phyloP scores from a whole-genome alignment of 805 yeast species.

The Kluyveromyces siamensis region DNA sequence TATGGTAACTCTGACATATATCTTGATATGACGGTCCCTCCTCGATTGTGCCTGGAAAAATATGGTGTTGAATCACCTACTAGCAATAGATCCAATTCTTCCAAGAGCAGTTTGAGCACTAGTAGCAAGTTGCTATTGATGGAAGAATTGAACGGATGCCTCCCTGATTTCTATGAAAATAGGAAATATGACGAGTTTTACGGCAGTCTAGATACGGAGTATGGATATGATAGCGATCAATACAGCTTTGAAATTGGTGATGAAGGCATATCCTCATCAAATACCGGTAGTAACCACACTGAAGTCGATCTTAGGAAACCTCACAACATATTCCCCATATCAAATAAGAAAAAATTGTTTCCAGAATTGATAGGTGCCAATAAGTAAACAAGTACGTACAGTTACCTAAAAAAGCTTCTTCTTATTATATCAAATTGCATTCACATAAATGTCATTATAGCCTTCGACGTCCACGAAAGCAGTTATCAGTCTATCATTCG shows the following conservation, averaged over 20 bases:
- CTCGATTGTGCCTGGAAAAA: constrained; percentile 16
- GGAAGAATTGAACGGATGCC: constrained; percentile 11
- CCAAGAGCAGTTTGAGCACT: constrained; percentile 14
- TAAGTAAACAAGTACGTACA: background rate
- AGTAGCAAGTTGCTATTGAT: constrained; percentile 11
- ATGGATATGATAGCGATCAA: background rate
- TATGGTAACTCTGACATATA: constrained; percentile 2
- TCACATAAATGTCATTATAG: background rate
- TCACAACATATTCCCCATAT: background rate
- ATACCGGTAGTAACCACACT: background rate
- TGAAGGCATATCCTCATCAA: background rate
- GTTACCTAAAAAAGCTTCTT: background rate
- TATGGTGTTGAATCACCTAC: constrained; percentile 2
- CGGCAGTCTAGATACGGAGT: background rate
- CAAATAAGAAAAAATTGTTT: background rate
- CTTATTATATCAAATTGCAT: background rate
- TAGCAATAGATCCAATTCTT: constrained; percentile 1
- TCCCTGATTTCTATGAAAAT: background rate
- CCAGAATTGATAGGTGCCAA: background rate
- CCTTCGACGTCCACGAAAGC: background rate
- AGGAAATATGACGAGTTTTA: background rate
- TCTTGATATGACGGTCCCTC: constrained; percentile 21
- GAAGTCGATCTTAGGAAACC: background rate
- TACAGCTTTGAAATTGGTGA: constrained; percentile 1
- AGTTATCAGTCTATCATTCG: background rate